Percentiles rank a stretch among this genome's conserved stretches.
These are phyloP conservation scores for Platanthera zijinensis DNA, from an alignment of 106 monocot species.

Conservation along the genomic window DNA sequence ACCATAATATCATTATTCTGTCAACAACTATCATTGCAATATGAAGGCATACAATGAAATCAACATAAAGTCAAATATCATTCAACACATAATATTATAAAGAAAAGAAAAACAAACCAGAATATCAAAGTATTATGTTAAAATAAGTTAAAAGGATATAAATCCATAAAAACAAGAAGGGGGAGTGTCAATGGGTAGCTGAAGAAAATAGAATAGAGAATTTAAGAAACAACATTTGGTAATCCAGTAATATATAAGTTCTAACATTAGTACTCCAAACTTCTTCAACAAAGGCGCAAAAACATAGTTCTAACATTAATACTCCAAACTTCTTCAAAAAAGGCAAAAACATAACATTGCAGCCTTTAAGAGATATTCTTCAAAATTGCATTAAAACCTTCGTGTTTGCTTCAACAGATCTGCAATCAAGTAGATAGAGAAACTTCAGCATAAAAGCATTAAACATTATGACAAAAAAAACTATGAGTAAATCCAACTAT, in stretches of 20 bases:
- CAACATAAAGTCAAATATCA: not conserved
- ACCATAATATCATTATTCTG: not conserved
- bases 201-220: not conserved
- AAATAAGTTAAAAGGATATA: not conserved
- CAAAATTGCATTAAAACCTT: conserved; percentile 5
- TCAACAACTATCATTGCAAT: not conserved
- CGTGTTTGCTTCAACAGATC: conserved; percentile 8
- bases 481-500: not conserved
- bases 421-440: conserved; percentile 2
- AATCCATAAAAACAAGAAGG: not conserved
- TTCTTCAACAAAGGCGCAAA: too few relatives aligned
- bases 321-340: too few relatives aligned
- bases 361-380: not conserved
- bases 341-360: not conserved
- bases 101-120: not conserved
- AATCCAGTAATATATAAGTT: not conserved
- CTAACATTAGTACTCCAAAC: not conserved
- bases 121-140: not conserved
- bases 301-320: too few relatives aligned
- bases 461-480: not conserved
- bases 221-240: not conserved
- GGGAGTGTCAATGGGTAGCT: not conserved
- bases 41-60: not conserved
- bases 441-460: too few relatives aligned
- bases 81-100: not conserved